These are phyloP conservation scores for Colletotrichum sp. DNA, from an alignment of 2,329 filamentous ascomycete species.

Conservation along the genomic window DNA sequence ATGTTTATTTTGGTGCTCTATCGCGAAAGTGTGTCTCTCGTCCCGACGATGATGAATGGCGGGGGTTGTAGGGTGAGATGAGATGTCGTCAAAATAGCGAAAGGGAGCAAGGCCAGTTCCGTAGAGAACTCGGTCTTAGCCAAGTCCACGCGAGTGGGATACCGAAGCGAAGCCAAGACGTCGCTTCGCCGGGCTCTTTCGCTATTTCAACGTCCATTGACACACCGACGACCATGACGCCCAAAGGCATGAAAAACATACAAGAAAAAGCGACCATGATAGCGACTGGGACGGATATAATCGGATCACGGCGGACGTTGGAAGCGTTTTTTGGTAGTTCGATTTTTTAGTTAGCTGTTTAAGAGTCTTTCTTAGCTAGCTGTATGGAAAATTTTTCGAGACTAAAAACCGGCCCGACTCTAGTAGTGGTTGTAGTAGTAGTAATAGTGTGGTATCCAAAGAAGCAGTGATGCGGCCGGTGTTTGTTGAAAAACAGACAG, in stretches of 20 bases:
- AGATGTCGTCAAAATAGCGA: neutral
- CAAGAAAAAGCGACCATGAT: neutral
- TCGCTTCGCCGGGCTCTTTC: neutral
- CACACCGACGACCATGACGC: too few species aligned
- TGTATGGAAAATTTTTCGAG: neutral
- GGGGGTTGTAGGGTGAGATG: neutral
- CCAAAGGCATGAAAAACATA: too few species aligned
- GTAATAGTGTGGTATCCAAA: neutral
- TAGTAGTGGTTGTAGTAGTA: neutral
- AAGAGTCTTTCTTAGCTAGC: neutral
- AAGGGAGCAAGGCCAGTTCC: neutral
- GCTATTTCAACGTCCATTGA: neutral
- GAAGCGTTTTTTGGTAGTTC: neutral
- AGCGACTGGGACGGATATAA: neutral
- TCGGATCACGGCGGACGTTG: neutral
- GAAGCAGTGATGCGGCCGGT: slow-evolving; percentile 2
- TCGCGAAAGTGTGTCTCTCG: too few species aligned
- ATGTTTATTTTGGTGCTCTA: neutral
- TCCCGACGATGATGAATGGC: too few species aligned
- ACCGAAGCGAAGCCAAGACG: neutral
- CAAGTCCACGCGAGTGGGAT: neutral
- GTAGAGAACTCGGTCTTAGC: too few species aligned
- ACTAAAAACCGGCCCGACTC: neutral
- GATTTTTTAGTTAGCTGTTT: neutral
- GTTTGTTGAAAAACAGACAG: neutral